Percentiles rank a stretch among this genome's conserved stretches.
phyloP scores from a whole-genome alignment of 257 asterid species.

The Plantago major region DNA sequence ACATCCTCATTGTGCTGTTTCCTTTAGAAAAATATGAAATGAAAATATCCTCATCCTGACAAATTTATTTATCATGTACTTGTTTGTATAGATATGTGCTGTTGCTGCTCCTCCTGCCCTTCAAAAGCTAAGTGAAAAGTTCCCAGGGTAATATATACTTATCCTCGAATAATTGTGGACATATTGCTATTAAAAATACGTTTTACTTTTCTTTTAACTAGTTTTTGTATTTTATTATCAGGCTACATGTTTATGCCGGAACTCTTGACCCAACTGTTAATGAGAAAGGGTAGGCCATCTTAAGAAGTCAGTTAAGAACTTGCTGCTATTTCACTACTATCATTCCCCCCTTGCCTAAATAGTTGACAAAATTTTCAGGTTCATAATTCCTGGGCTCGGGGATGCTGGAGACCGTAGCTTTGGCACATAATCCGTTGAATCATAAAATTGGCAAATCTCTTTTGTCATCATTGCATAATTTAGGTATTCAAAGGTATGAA shows the following conservation, averaged over 20 bases:
- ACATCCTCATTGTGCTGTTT: neutral
- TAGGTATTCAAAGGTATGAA: conserved; percentile 13
- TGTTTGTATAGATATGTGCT: conserved; percentile 58
- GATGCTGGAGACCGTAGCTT: conserved; percentile 97
- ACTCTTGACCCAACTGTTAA: conserved; percentile 75
- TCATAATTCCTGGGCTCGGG: conserved; percentile 88
- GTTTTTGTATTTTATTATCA: conserved; percentile 27
- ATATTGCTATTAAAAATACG: neutral
- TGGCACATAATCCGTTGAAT: conserved; percentile 50
- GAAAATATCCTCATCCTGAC: neutral
- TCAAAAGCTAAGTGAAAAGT: conserved; percentile 66
- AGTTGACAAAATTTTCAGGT: conserved; percentile 46
- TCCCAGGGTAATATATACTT: conserved; percentile 65
- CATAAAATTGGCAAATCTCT: neutral
- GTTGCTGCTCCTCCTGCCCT: conserved; percentile 97
- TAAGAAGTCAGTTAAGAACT: neutral
- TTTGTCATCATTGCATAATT: conserved; percentile 7
- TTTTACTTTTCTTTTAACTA: conserved; percentile 1
- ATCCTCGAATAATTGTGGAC: neutral
- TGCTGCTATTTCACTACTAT: conserved; percentile 7
- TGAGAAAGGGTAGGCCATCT: conserved; percentile 64
- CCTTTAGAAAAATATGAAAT: no score
- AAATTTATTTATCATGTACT: neutral
- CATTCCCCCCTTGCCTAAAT: neutral
- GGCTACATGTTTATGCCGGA: conserved; percentile 92